Percentiles rank a stretch among this genome's conserved stretches.
These are phyloP conservation scores for Corallochytrium limacisporum DNA, from an alignment of 78 protist genomes.

Conservation along the genomic window DNA sequence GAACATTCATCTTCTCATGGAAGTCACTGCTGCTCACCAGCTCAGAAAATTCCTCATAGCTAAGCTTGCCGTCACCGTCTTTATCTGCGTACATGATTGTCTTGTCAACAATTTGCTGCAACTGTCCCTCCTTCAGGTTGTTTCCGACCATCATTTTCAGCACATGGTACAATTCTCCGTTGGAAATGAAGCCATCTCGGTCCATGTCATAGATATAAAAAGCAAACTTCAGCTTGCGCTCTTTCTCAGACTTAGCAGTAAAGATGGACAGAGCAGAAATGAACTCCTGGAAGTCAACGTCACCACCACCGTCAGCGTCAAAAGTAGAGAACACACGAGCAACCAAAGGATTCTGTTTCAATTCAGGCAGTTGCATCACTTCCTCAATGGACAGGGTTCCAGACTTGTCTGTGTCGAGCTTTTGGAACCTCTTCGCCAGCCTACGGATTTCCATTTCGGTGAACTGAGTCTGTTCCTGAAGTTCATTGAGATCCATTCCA, in stretches of 20 bases:
- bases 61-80: constrained; percentile 43
- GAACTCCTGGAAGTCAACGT: constrained; percentile 72
- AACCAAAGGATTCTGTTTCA: background rate
- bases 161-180: constrained; percentile 68
- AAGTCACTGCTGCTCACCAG: too few relatives aligned
- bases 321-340: constrained; percentile 55
- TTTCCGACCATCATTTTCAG: constrained; percentile 90
- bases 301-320: constrained; percentile 54
- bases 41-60: constrained; percentile 41
- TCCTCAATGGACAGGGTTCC: constrained; percentile 9
- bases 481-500: too few relatives aligned
- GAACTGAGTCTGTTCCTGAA: too few relatives aligned
- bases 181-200: constrained; percentile 73
- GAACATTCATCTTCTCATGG: too few relatives aligned
- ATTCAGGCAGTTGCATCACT: background rate
- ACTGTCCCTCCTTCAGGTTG: constrained; percentile 73
- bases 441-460: constrained; percentile 3
- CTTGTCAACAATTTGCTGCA: constrained; percentile 93
- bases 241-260: constrained; percentile 41
- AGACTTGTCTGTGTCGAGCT: constrained; percentile 6
- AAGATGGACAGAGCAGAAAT: constrained; percentile 47
- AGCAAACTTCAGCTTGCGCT: constrained; percentile 60
- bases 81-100: constrained; percentile 73
- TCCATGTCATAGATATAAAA: constrained; percentile 84
- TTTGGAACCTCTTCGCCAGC: constrained; percentile 3